phyloP scores from a whole-genome alignment of 257 asterid species.

The Penstemon eatonii region DNA sequence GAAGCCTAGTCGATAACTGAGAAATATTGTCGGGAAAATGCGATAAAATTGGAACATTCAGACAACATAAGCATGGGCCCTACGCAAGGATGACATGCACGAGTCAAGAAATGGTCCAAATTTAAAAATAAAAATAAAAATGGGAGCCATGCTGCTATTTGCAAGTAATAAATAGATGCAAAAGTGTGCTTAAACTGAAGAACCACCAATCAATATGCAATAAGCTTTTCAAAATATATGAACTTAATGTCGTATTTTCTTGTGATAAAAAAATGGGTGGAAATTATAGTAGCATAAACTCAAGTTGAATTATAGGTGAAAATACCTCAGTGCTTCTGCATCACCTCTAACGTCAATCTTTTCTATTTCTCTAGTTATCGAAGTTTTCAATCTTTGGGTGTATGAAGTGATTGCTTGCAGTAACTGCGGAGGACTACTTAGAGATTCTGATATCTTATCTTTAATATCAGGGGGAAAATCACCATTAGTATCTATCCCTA shows the following conservation, averaged over 20 bases:
- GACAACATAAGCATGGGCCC: slow-evolving; percentile 93
- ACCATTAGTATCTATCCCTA: slow-evolving; percentile 74
- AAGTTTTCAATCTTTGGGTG: slow-evolving; percentile 70
- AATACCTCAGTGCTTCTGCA: slow-evolving; percentile 92
- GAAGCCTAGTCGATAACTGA: slow-evolving; percentile 7
- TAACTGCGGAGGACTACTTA: slow-evolving; percentile 80
- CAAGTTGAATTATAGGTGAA: slow-evolving; percentile 8
- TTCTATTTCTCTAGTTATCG: slow-evolving; percentile 70
- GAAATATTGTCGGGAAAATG: slow-evolving; percentile 42
- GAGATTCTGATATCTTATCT: slow-evolving; percentile 63
- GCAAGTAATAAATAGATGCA: slow-evolving; percentile 9
- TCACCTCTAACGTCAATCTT: slow-evolving; percentile 88
- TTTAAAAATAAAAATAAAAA: slow-evolving; percentile 6
- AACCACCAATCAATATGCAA: background rate
- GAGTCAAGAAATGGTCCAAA: slow-evolving; percentile 67
- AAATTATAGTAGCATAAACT: slow-evolving; percentile 9
- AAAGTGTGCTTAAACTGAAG: background rate
- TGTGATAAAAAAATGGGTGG: slow-evolving; percentile 1
- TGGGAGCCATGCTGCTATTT: background rate
- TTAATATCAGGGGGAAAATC: slow-evolving; percentile 72
- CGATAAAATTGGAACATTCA: slow-evolving; percentile 78
- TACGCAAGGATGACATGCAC: slow-evolving; percentile 78
- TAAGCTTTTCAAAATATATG: background rate
- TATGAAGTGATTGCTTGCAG: slow-evolving; percentile 82
- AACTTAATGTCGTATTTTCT: slow-evolving; percentile 2